Base-by-base conservation (phyloP, 192 early-diverging fungal species). In the Kappamyces sp. region DNA sequence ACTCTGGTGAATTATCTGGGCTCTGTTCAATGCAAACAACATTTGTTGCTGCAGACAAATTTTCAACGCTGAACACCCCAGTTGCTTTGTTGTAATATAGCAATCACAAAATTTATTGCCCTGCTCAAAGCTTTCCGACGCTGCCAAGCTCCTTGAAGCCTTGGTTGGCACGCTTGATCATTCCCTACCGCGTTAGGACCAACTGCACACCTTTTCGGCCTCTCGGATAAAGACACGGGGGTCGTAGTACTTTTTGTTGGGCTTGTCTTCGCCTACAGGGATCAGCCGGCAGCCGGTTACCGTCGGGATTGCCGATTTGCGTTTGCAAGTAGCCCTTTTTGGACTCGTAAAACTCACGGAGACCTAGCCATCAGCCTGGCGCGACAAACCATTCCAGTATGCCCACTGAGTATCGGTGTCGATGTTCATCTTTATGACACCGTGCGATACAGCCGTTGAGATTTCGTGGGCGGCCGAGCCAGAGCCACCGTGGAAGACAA, bases 341-440 rank as follows among this genome's bases (percentile, higher is more conserved):
- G 62, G 73, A 68, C 62, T 94, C 85, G 70, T 92, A 89, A 70
- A 88, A 97, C 69, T 88, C 77, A 61, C 81, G 83, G 64, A 97
- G 82, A 64, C 94, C 91, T 40, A 73, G 63, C 78, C 90, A 91
- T 23, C 23, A 23, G 23, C 23, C 23, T 23, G 23, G 23, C 23
- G 23, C 23, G 23, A 23, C 23, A 23, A 23, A 23, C 23, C 57
- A 23, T 40, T 40, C 57, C 57, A 59, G 82, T 94, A 97, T 34
- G 92, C 91, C 87, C 87, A 97, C 78, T 97, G 94, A 41, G 94
- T 97, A 71, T 97, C 94, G 51, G 94, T 97, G 71, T 97, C 94
- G 72, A 97, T 90, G 83, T 97, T 97, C 94, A 97, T 97, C 89
- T 97, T 97, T 76, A 97, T 83, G 34, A 95, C 93, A 69, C 94